Evolutionary conservation across 148 eudicot genomes (phyloP).

Genomic region (Polygonum maritimum): DNA sequence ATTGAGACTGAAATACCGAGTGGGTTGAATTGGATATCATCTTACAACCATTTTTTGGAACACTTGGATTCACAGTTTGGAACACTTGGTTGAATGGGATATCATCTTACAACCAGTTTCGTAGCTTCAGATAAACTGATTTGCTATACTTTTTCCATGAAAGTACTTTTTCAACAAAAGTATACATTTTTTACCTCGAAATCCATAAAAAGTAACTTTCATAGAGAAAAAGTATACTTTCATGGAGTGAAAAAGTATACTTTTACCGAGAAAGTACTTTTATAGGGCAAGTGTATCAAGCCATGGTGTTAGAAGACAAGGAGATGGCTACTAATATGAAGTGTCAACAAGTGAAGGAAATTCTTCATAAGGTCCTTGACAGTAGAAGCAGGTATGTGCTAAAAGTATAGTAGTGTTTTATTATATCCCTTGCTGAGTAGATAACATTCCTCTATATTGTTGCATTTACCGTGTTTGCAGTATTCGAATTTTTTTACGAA

Average conservation of each 20-base stretch:
- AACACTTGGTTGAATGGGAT: no score
- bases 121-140: no score
- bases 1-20: slow-evolving; percentile 15
- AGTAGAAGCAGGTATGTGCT: slow-evolving; percentile 47
- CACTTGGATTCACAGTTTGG: slow-evolving; percentile 47
- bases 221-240: no score
- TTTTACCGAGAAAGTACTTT: no score
- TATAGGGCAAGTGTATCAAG: no score
- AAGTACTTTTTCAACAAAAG: no score
- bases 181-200: no score
- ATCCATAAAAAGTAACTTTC: no score
- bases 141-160: no score
- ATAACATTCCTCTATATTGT: neutral
- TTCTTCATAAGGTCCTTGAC: slow-evolving; percentile 42
- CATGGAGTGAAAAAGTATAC: no score
- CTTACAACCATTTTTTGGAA: slow-evolving; percentile 48
- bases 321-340: slow-evolving; percentile 30
- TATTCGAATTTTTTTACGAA: neutral
- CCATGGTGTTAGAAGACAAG: slow-evolving; percentile 25
- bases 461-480: neutral
- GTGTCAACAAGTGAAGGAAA: slow-evolving; percentile 36
- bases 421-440: neutral
- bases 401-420: neutral
- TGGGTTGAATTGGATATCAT: slow-evolving; percentile 28
- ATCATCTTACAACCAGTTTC: no score